Evolutionary conservation across 176 grass and related monocot genomes (phyloP).

Genomic region (Areca catechu): DNA sequence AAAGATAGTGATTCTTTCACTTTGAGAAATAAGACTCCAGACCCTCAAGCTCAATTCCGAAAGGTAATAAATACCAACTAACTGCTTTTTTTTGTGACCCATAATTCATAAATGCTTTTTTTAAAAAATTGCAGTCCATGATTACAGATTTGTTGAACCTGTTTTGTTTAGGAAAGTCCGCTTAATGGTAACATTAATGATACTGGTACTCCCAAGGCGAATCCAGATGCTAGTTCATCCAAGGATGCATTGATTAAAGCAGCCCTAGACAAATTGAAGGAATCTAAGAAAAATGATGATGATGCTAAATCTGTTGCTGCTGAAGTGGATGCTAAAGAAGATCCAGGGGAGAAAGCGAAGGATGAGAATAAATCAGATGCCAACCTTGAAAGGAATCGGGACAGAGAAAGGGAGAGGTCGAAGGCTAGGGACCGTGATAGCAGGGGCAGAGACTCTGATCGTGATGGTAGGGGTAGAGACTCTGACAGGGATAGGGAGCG

Average conservation of each 20-base stretch:
- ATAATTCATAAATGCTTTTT: no score
- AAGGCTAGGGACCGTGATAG: slow-evolving; percentile 26
- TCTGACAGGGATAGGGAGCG: slow-evolving; percentile 50
- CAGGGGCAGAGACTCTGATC: slow-evolving; percentile 47
- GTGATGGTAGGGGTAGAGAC: slow-evolving; percentile 48
- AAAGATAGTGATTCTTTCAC: slow-evolving; percentile 87
- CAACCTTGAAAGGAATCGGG: slow-evolving; percentile 33
- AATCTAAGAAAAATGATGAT: slow-evolving; percentile 37
- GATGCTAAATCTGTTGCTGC: slow-evolving; percentile 31
- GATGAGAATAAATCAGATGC: slow-evolving; percentile 47
- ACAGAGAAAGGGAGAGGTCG: slow-evolving; percentile 55
- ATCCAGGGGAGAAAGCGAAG: slow-evolving; percentile 30
- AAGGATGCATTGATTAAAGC: slow-evolving; percentile 29
- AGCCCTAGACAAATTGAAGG: slow-evolving; percentile 46
- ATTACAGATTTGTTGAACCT: neutral
- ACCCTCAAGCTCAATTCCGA: slow-evolving; percentile 23
- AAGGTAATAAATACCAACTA: slow-evolving; percentile 36
- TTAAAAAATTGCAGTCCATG: neutral
- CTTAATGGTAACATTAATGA: slow-evolving; percentile 29
- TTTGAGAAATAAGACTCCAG: slow-evolving; percentile 28
- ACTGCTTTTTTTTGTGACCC: no score
- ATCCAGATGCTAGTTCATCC: slow-evolving; percentile 40
- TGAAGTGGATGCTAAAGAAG: slow-evolving; percentile 52
- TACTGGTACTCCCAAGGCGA: slow-evolving; percentile 41
- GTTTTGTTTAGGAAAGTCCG: slow-evolving; percentile 38